Evolutionary conservation across 139 green algal species (phyloP).

Genomic region (Ostreobium quekettii): DNA sequence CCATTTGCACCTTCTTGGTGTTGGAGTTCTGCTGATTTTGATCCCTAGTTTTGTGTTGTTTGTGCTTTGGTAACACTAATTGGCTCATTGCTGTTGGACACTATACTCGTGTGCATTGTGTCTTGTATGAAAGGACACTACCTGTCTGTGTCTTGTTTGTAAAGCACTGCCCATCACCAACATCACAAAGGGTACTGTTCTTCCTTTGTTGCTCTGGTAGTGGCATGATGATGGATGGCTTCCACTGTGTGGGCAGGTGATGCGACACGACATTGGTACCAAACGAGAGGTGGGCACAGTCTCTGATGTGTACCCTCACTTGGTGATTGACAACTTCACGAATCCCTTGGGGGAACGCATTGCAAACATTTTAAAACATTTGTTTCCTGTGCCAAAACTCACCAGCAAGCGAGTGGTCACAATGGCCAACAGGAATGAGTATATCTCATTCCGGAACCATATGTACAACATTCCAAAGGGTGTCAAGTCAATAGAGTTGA

Average conservation of each 20-base stretch:
- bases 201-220: too few relatives aligned
- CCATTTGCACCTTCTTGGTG: too few relatives aligned
- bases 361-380: conserved; percentile 82
- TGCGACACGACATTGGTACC: conserved; percentile 92
- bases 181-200: too few relatives aligned
- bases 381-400: conserved; percentile 88
- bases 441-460: conserved; percentile 90
- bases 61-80: too few relatives aligned
- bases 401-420: conserved; percentile 17
- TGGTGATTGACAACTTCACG: conserved; percentile 79
- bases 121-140: too few relatives aligned
- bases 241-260: conserved; percentile 26
- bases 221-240: too few relatives aligned
- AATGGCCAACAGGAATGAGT: conserved; percentile 69
- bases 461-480: conserved; percentile 72
- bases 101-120: too few relatives aligned
- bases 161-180: too few relatives aligned
- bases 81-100: too few relatives aligned
- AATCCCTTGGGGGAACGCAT: conserved; percentile 70
- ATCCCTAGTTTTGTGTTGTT: too few relatives aligned
- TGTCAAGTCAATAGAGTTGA: conserved; percentile 58
- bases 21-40: too few relatives aligned
- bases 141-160: too few relatives aligned
- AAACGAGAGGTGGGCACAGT: conserved; percentile 83
- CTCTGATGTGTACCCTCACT: conserved; percentile 73